Evolutionary conservation across 1,284 basidiomycete species (phyloP).

Genomic region (Leccinum fallax): DNA sequence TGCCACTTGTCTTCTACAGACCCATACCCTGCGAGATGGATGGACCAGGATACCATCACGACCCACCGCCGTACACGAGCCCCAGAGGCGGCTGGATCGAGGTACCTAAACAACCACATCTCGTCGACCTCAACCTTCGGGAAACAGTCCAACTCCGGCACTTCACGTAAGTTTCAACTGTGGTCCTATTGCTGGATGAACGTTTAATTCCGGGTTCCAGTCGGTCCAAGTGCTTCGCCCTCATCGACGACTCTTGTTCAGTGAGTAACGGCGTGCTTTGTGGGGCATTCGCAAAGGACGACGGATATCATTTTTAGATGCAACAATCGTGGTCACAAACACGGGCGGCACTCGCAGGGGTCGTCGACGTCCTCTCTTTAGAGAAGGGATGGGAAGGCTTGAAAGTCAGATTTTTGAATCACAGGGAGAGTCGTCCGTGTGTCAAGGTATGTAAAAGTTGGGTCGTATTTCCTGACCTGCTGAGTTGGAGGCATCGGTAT

Average conservation of each 20-base stretch:
- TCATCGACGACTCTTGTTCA: constrained; percentile 28
- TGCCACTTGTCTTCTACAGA: constrained; percentile 12
- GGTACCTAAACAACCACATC: constrained; percentile 11
- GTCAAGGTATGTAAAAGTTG: constrained; percentile 17
- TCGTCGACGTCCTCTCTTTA: constrained; percentile 17
- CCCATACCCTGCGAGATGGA: not conserved
- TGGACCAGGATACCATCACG: not conserved
- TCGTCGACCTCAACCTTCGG: constrained; percentile 12
- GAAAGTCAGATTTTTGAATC: constrained; percentile 25
- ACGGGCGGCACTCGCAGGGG: constrained; percentile 22
- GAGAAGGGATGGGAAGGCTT: constrained; percentile 23
- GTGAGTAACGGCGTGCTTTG: constrained; percentile 11
- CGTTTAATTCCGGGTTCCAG: constrained; percentile 11
- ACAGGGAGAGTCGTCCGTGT: constrained; percentile 1
- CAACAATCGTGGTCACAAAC: constrained; percentile 24
- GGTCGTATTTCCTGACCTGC: not conserved
- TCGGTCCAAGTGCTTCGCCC: constrained; percentile 25
- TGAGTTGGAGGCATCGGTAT: not conserved
- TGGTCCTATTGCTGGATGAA: not conserved
- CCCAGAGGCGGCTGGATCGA: constrained; percentile 19
- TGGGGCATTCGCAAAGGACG: not conserved
- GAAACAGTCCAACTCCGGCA: constrained; percentile 24
- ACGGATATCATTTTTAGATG: constrained; percentile 22
- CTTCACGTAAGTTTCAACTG: constrained; percentile 15
- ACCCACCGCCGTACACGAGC: constrained; percentile 23